phyloP scores from a whole-genome alignment of 768 basidiomycete genomes.

The Saitozyma sp. region DNA sequence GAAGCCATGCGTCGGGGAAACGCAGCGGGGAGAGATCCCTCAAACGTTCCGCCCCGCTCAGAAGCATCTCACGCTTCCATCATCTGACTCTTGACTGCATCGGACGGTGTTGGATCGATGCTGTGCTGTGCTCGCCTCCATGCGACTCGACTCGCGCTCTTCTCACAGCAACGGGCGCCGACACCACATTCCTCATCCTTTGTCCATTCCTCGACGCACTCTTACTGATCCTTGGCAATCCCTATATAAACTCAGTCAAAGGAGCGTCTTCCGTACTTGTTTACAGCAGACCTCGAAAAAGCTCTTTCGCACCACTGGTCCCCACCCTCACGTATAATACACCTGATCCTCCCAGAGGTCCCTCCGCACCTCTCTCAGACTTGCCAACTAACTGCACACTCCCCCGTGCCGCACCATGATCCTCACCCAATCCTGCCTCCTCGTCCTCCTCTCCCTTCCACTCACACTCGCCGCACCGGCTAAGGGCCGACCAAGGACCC shows the following conservation, averaged over 20 bases:
- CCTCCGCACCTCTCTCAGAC: neutral
- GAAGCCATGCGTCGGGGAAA: neutral
- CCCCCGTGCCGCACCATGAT: neutral
- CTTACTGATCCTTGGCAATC: too few species aligned
- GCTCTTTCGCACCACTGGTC: neutral
- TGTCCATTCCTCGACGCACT: neutral
- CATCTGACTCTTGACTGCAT: neutral
- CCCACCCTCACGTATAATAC: neutral
- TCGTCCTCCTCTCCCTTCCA: slow-evolving; percentile 5
- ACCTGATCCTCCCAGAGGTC: neutral
- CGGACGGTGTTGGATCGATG: neutral
- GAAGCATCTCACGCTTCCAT: neutral
- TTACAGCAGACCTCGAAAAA: neutral
- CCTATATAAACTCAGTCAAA: too few species aligned
- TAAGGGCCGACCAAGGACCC: neutral
- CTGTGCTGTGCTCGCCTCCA: neutral
- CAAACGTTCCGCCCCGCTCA: neutral
- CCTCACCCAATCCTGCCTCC: neutral
- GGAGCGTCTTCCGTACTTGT: neutral
- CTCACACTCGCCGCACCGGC: slow-evolving; percentile 16
- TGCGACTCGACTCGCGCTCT: neutral
- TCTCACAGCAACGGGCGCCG: neutral
- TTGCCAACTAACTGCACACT: neutral
- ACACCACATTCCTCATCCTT: neutral
- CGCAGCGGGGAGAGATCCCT: neutral